phyloP scores from a whole-genome alignment of 805 yeast species.

The Candida patagonica region DNA sequence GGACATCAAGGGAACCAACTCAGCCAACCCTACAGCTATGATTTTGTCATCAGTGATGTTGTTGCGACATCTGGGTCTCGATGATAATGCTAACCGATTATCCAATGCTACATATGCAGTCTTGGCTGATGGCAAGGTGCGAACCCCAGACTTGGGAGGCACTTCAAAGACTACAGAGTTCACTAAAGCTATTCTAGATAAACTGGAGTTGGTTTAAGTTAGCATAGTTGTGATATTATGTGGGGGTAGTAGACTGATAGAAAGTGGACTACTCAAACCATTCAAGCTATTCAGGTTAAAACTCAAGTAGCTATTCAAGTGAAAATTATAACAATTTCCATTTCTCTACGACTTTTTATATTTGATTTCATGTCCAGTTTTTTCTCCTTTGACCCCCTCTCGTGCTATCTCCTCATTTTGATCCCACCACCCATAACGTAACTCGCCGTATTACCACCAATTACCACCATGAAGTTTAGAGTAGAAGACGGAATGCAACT shows the following conservation, averaged over 20 bases:
- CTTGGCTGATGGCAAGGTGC: conserved; percentile 74
- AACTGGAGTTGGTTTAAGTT: conserved; percentile 38
- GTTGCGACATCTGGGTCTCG: conserved; percentile 92
- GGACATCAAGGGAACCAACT: conserved; percentile 87
- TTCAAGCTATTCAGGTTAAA: no score
- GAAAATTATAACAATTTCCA: no score
- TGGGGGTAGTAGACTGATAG: no score
- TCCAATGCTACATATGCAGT: conserved; percentile 84
- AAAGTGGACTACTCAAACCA: no score
- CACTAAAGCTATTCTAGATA: conserved; percentile 79
- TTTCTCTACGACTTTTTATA: no score
- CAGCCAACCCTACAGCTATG: conserved; percentile 98
- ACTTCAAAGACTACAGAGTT: conserved; percentile 82
- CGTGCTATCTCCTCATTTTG: no score
- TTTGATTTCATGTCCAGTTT: no score
- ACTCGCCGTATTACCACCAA: no score
- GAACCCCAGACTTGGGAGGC: conserved; percentile 92
- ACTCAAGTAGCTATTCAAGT: no score
- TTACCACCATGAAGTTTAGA: background rate
- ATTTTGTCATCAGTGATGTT: conserved; percentile 82
- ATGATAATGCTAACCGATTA: conserved; percentile 74
- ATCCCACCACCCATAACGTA: no score
- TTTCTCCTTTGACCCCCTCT: no score
- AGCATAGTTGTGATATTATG: no score
- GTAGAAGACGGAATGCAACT: conserved; percentile 29